Evolutionary conservation across 257 asterid species (phyloP).

Genomic region (Vinca minor): DNA sequence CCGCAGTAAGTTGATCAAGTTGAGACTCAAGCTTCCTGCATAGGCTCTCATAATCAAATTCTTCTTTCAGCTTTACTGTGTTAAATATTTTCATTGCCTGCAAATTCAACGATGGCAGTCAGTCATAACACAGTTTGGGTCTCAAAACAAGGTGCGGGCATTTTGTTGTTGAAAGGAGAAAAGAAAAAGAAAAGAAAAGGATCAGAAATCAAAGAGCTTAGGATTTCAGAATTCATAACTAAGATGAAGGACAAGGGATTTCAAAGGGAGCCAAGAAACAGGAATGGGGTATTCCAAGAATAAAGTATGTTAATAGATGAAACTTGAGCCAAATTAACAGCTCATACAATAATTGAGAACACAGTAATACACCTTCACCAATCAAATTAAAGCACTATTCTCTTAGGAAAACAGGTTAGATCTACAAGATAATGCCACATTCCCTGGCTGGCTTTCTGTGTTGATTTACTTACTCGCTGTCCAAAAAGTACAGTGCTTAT

Average conservation of each 20-base stretch:
- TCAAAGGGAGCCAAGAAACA: conserved; percentile 1
- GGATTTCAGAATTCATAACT: neutral
- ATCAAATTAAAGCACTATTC: too few species aligned
- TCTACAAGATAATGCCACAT: neutral
- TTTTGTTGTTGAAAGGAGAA: neutral
- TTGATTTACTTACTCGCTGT: conserved; percentile 58
- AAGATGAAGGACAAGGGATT: neutral
- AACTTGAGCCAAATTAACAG: neutral
- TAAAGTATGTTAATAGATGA: neutral
- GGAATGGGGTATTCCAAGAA: neutral
- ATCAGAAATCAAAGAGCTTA: neutral
- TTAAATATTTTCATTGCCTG: conserved; percentile 94
- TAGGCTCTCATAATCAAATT: conserved; percentile 80
- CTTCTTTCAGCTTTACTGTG: conserved; percentile 73
- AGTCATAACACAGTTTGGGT: neutral
- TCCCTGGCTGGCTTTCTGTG: neutral
- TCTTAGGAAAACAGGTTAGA: too few species aligned
- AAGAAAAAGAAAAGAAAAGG: neutral
- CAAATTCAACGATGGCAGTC: conserved; percentile 18
- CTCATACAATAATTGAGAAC: neutral
- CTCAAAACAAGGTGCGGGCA: neutral
- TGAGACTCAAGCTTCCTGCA: conserved; percentile 79
- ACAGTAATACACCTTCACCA: neutral
- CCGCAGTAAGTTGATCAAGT: conserved; percentile 64
- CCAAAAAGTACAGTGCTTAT: conserved; percentile 88